Percentiles rank a stretch among this genome's conserved stretches.
These are phyloP conservation scores for Hypomyces perniciosus DNA, from an alignment of 2,329 filamentous ascomycete genomes.

Conservation along the genomic window DNA sequence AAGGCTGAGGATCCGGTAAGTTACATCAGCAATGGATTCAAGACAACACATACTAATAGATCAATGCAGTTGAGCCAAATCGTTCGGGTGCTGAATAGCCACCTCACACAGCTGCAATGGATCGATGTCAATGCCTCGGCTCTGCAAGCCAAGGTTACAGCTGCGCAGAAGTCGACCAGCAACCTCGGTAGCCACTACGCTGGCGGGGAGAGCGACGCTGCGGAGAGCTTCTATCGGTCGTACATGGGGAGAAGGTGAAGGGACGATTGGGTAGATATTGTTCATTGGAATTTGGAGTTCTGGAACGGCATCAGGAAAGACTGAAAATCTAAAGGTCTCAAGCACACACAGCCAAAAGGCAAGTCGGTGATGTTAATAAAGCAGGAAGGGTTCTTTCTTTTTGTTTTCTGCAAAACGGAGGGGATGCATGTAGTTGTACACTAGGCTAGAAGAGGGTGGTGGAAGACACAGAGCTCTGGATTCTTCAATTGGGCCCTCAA, in stretches of 20 bases:
- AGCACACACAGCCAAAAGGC: slow-evolving; percentile 9
- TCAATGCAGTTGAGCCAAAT: slow-evolving; percentile 75
- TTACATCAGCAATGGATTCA: slow-evolving; percentile 17
- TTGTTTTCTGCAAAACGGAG: background rate
- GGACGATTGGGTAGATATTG: slow-evolving; percentile 15
- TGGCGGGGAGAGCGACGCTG: slow-evolving; percentile 61
- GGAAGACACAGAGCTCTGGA: slow-evolving; percentile 19
- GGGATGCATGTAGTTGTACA: slow-evolving; percentile 33
- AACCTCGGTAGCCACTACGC: slow-evolving; percentile 52
- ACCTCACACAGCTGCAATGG: slow-evolving; percentile 85
- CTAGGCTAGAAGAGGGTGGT: slow-evolving; percentile 28
- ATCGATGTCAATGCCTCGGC: slow-evolving; percentile 82
- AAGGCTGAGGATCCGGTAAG: slow-evolving; percentile 83
- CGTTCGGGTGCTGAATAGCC: slow-evolving; percentile 87
- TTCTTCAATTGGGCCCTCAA: slow-evolving; percentile 4
- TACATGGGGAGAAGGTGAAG: slow-evolving; percentile 68
- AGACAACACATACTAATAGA: slow-evolving; percentile 21
- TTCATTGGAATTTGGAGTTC: slow-evolving; percentile 13
- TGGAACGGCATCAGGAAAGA: slow-evolving; percentile 12
- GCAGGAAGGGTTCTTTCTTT: slow-evolving; percentile 7
- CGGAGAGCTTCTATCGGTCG: slow-evolving; percentile 86
- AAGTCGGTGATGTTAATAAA: slow-evolving; percentile 10
- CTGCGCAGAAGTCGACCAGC: slow-evolving; percentile 74
- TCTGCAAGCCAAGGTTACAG: slow-evolving; percentile 74
- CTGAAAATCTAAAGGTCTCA: slow-evolving; percentile 10